Base-by-base conservation (phyloP, 768 basidiomycete genomes). In the Phlegmacium glaucopus region DNA sequence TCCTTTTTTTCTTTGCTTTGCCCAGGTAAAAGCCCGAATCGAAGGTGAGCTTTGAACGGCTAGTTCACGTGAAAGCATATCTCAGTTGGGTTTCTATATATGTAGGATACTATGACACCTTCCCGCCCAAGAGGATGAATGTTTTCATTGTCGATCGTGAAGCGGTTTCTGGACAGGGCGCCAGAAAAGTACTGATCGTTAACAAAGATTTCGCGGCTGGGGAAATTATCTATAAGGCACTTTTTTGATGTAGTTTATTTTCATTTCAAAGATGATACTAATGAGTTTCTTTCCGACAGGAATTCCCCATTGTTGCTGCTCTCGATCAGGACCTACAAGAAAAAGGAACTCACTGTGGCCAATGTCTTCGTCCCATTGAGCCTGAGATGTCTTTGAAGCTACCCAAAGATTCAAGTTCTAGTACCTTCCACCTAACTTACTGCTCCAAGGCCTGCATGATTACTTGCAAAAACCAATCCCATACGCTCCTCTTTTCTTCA, bases 171-270 rank as follows among this genome's bases (percentile, higher is more conserved):
- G 77, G 76, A 42, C 81, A 78, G 58, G 68, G 22, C 5, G 22
- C 22, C 22, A 22, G 22, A 22, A 22, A 22, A 22, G 22, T 80
- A 18, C 66, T 90, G 28, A 71, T 89, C 28, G 79, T 80, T 26
- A 76, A 70, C 48, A 82, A 84, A 61, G 85, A 90, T 55, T 75
- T 91, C 48, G 65, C 74, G 41, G 74, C 75, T 3, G 90, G 88
- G 39, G 86, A 91, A 49, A 69, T 80, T 39, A 88, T 93, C 42
- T 93, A 90, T 69, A 84, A 77, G 75, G 90, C 83, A 48, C 25
- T 39, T 49, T 35, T 4, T 29, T 17, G 25, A 34, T 1, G n/a
- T n/a, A 17, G 16, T 22, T 22, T 9, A 18, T 32, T 11, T 11
- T 3, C 42, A n/a, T 34, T 30, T 11, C 13, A 25, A 16, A 12